Evolutionary conservation across 169 alveolate genomes (phyloP).

Genomic region (Plasmodium malariae): DNA sequence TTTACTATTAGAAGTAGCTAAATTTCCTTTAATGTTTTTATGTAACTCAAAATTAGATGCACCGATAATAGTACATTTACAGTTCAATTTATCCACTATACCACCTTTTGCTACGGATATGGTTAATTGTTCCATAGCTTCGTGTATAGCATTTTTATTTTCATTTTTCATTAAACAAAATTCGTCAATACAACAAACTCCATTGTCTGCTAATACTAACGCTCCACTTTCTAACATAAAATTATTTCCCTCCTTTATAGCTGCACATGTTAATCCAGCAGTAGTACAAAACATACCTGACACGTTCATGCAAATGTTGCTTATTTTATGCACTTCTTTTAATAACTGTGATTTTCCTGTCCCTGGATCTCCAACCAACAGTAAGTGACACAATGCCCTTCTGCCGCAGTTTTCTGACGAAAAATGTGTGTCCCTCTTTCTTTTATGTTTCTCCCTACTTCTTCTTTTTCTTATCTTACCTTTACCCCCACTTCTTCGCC

Average conservation of each 20-base stretch:
- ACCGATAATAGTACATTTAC: conserved; percentile 87
- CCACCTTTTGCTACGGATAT: conserved; percentile 95
- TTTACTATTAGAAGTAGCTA: conserved; percentile 22
- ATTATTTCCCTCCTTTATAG: conserved; percentile 91
- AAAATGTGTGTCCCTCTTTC: neutral
- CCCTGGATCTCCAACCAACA: conserved; percentile 97
- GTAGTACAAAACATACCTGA: conserved; percentile 92
- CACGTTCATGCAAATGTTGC: conserved; percentile 80
- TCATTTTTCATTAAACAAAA: conserved; percentile 88
- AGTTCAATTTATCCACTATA: conserved; percentile 75
- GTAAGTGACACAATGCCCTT: conserved; percentile 88
- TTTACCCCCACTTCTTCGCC: conserved; percentile 33
- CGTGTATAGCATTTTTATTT: conserved; percentile 92
- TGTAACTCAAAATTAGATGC: conserved; percentile 82
- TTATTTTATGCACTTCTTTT: conserved; percentile 85
- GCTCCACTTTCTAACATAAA: conserved; percentile 96
- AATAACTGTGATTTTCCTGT: conserved; percentile 95
- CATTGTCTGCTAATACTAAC: conserved; percentile 94
- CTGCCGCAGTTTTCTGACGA: conserved; percentile 46
- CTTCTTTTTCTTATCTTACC: neutral
- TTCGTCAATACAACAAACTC: conserved; percentile 97
- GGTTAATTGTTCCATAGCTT: conserved; percentile 97
- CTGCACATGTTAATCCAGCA: conserved; percentile 94
- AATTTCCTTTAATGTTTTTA: conserved; percentile 28
- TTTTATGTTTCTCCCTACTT: neutral